phyloP scores from a whole-genome alignment of 2,329 filamentous ascomycete genomes.

The Hypoxylon sp. region DNA sequence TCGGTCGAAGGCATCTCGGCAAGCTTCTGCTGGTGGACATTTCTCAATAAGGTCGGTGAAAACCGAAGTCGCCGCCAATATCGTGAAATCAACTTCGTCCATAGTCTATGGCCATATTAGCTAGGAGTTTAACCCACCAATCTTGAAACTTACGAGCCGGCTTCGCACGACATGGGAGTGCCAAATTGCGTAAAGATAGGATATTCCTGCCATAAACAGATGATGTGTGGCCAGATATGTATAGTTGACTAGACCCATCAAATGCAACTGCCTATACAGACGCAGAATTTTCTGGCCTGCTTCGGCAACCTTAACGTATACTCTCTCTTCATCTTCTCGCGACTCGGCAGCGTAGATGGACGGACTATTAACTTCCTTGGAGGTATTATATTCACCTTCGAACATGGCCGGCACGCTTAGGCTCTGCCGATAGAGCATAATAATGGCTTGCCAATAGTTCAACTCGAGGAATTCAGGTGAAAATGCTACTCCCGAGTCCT shows the following conservation, averaged over 20 bases:
- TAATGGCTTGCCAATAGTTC: slow-evolving; percentile 98
- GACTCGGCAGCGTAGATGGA: slow-evolving; percentile 75
- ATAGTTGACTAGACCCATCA: slow-evolving; percentile 92
- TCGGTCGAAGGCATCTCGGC: slow-evolving; percentile 92
- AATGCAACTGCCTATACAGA: slow-evolving; percentile 89
- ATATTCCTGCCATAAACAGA: slow-evolving; percentile 96
- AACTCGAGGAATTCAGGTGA: slow-evolving; percentile 91
- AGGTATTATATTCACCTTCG: slow-evolving; percentile 80
- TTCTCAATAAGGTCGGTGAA: slow-evolving; percentile 93
- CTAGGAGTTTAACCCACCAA: slow-evolving; percentile 23
- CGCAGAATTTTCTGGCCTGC: slow-evolving; percentile 93
- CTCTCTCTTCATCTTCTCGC: slow-evolving; percentile 86
- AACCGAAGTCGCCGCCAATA: slow-evolving; percentile 92
- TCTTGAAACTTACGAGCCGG: slow-evolving; percentile 77
- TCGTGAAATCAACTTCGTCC: slow-evolving; percentile 98
- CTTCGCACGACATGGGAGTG: slow-evolving; percentile 91
- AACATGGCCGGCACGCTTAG: slow-evolving; percentile 87
- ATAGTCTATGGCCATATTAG: slow-evolving; percentile 72
- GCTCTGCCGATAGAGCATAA: slow-evolving; percentile 95
- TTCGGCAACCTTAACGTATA: slow-evolving; percentile 95
- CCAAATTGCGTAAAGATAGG: slow-evolving; percentile 97
- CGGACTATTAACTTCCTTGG: slow-evolving; percentile 75
- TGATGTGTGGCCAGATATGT: slow-evolving; percentile 97
- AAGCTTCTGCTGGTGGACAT: slow-evolving; percentile 94
- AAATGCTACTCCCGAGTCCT: slow-evolving; percentile 89